These are phyloP conservation scores for Populus trichocarpa DNA, from an alignment of 441 rosid species.

Conservation along the genomic window DNA sequence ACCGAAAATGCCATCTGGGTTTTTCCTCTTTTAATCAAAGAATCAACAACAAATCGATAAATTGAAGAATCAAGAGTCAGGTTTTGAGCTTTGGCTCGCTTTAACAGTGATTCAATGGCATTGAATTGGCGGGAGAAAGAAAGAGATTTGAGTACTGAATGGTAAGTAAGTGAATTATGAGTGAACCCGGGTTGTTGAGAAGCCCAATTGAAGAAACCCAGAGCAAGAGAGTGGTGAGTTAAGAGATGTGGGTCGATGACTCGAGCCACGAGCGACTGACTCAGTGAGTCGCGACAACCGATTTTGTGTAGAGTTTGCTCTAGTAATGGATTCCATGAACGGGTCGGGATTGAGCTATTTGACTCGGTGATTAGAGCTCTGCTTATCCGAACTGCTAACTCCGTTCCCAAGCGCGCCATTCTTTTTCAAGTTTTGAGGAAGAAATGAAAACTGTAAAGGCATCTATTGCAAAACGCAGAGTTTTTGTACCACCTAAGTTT, in stretches of 20 bases:
- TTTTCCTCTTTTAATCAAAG: constrained; percentile 45
- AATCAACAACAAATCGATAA: constrained; percentile 41
- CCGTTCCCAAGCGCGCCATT: constrained; percentile 23
- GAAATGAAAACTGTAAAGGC: background rate
- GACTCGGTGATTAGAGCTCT: constrained; percentile 58
- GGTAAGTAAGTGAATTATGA: constrained; percentile 61
- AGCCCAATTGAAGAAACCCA: constrained; percentile 93
- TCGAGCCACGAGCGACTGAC: constrained; percentile 57
- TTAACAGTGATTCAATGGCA: constrained; percentile 52
- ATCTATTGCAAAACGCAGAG: too few relatives aligned
- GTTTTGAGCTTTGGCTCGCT: constrained; percentile 46
- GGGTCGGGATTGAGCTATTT: constrained; percentile 30
- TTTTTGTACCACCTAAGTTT: background rate
- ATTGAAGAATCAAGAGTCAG: constrained; percentile 53
- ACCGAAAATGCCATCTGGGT: constrained; percentile 56
- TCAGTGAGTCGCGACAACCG: constrained; percentile 43
- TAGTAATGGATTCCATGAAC: constrained; percentile 57
- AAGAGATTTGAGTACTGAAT: constrained; percentile 66
- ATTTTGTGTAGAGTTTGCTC: constrained; percentile 63
- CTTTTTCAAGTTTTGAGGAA: background rate
- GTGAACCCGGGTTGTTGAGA: constrained; percentile 75
- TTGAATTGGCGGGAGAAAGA: constrained; percentile 59
- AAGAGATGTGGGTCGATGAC: constrained; percentile 76
- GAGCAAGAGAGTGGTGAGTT: constrained; percentile 66
- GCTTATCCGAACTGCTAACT: constrained; percentile 58